A percentile compares a stretch with the other conserved stretches of the same genome.
These are phyloP conservation scores for Volvox carteri DNA, from an alignment of 163 green algal species.

Conservation along the genomic window DNA sequence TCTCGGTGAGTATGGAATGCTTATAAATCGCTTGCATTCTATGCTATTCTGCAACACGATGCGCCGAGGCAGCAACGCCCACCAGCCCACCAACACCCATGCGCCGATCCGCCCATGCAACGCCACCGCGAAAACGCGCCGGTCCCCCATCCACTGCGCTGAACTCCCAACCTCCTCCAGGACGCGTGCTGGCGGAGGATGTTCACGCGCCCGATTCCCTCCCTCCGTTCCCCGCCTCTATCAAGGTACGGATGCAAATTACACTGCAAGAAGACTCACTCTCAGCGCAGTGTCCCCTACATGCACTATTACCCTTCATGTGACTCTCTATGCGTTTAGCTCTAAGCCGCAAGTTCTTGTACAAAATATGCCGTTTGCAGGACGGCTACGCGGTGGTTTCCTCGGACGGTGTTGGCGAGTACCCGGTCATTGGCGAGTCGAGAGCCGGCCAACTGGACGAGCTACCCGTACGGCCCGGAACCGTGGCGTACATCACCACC, in stretches of 20 bases:
- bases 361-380: constrained; percentile 77
- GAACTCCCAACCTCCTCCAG: neutral
- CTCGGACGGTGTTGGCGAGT: constrained; percentile 87
- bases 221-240: constrained; percentile 93
- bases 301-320: too few relatives aligned
- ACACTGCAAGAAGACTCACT: too few relatives aligned
- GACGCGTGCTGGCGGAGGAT: constrained; percentile 79
- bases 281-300: too few relatives aligned
- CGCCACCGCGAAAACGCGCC: too few relatives aligned
- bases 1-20: constrained; percentile 65
- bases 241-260: constrained; percentile 95
- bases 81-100: too few relatives aligned
- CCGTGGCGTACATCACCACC: constrained; percentile 93
- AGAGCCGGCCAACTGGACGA: constrained; percentile 76
- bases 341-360: too few relatives aligned
- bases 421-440: constrained; percentile 82
- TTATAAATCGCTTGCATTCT: too few relatives aligned
- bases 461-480: constrained; percentile 71
- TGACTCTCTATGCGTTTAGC: too few relatives aligned
- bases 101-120: too few relatives aligned
- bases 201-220: constrained; percentile 86
- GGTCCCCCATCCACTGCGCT: too few relatives aligned
- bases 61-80: too few relatives aligned
- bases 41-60: too few relatives aligned
- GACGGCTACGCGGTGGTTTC: constrained; percentile 96